A percentile compares a stretch with the other conserved stretches of the same genome.
phyloP scores from a whole-genome alignment of 2,329 filamentous ascomycete genomes.

The Byssochlamys sp. region DNA sequence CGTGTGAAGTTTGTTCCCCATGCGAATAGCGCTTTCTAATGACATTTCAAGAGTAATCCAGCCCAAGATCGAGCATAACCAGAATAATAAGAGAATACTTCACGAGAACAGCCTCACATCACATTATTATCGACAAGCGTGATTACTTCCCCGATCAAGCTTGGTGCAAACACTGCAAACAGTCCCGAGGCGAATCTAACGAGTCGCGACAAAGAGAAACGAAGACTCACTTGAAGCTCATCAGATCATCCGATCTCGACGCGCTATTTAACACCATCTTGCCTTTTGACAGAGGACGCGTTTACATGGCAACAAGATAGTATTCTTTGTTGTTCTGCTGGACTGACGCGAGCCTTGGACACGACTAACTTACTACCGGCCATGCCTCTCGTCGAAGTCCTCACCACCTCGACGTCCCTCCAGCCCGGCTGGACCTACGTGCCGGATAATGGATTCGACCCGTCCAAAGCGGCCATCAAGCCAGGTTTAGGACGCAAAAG shows the following conservation, averaged over 20 bases:
- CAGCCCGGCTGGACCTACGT: constrained; percentile 91
- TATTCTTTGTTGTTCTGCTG: neutral
- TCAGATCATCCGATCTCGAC: neutral
- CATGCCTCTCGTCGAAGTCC: constrained; percentile 69
- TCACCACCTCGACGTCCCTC: constrained; percentile 59
- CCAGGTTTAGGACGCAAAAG: constrained; percentile 56
- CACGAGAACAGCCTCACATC: too few relatives aligned
- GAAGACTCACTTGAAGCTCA: neutral
- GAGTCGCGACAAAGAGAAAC: neutral
- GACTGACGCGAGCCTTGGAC: neutral
- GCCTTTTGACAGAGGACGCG: neutral
- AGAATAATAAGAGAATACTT: too few relatives aligned
- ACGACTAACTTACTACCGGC: neutral
- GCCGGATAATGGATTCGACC: constrained; percentile 58
- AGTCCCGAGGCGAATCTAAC: neutral
- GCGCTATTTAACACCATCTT: neutral
- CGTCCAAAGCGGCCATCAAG: constrained; percentile 46
- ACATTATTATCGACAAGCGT: too few relatives aligned
- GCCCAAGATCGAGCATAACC: too few relatives aligned
- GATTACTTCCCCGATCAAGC: too few relatives aligned
- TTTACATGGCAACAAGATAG: neutral
- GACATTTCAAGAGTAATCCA: too few relatives aligned
- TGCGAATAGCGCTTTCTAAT: too few relatives aligned
- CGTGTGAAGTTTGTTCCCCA: too few relatives aligned
- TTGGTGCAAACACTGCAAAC: too few relatives aligned